A percentile compares a stretch with the other conserved stretches of the same genome.
phyloP scores from a whole-genome alignment of 768 basidiomycete species.

The Wakefieldia striispora region DNA sequence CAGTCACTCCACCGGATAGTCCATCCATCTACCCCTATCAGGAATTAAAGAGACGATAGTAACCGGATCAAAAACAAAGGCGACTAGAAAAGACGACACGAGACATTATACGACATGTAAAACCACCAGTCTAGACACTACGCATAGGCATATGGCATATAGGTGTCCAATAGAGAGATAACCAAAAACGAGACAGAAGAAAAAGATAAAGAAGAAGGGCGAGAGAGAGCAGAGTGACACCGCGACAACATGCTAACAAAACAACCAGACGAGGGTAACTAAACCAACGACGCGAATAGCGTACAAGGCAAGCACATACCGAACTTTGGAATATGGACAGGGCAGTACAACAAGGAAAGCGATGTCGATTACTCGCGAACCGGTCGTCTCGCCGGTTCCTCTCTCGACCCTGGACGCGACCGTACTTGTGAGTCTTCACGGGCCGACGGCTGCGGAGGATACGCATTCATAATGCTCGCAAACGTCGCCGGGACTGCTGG shows the following conservation, averaged over 20 bases:
- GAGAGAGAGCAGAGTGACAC: no score
- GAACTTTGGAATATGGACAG: no score
- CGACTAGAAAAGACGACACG: background rate
- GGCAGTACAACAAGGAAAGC: background rate
- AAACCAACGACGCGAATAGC: slow-evolving; percentile 4
- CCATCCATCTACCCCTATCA: background rate
- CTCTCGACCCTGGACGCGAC: slow-evolving; percentile 29
- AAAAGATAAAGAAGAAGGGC: background rate
- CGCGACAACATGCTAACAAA: background rate
- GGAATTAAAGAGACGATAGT: slow-evolving; percentile 3
- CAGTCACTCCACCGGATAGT: no score
- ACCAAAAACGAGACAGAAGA: background rate
- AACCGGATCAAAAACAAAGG: background rate
- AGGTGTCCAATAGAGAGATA: background rate
- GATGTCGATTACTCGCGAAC: slow-evolving; percentile 13
- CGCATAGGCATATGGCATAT: background rate
- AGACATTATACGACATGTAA: slow-evolving; percentile 16
- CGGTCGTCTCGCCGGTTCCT: slow-evolving; percentile 16
- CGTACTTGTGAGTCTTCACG: slow-evolving; percentile 25
- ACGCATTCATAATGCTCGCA: slow-evolving; percentile 73
- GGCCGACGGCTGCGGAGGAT: slow-evolving; percentile 37
- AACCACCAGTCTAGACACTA: background rate
- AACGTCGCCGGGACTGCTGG: slow-evolving; percentile 51
- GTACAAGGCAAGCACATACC: slow-evolving; percentile 2
- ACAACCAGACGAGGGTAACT: background rate